Evolutionary conservation across 768 basidiomycete genomes (phyloP), one percentile per base, ranked within the genome.

Genomic region (Kwoniella newhampshirensis): DNA sequence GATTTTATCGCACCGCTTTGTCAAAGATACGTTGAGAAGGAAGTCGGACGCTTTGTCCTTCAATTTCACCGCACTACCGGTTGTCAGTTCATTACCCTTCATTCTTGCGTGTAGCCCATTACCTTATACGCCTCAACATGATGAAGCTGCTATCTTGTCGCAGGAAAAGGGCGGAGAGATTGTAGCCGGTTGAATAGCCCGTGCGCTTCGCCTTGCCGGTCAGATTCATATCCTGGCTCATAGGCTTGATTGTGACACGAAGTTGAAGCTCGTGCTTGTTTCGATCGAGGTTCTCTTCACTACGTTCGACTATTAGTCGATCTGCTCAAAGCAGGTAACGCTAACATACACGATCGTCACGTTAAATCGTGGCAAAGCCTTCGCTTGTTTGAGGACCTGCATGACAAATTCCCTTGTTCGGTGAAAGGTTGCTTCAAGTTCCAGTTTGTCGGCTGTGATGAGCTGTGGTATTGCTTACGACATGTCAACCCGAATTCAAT

Each of bases 91-190:
- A n/a, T n/a, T n/a, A n/a, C n/a, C n/a, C n/a, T n/a, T n/a, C n/a
- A n/a, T n/a, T n/a, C n/a, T n/a, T n/a, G n/a, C n/a, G n/a, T n/a
- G n/a, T n/a, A n/a, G n/a, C n/a, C n/a, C n/a, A n/a, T n/a, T 64
- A 91, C 91, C 82, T 79, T 41, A 88, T 87, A 20, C 87, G 83
- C 27, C 90, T 85, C 70, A 87, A 91, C 69, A 91, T 88, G 54
- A 94, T 75, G 49, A 86, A 84, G 21, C 82, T 81, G 65, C 84
- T 75, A 70, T 91, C 89, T 2, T 73, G 58, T 7, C 65, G 26
- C 8, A 88, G 72, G 6, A 82, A 80, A 65, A 89, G 90, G 52
- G 82, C 78, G 2, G 61, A 62, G 13, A 62, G 12, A 26, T 43
- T 49, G n/a, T 43, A 42, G 89, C 11, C n/a, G 27, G 28, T 18